A percentile compares a stretch with the other conserved stretches of the same genome.
Conservation (phyloP, 2,329 filamentous ascomycete species). For the Diaporthe sp. region DNA sequence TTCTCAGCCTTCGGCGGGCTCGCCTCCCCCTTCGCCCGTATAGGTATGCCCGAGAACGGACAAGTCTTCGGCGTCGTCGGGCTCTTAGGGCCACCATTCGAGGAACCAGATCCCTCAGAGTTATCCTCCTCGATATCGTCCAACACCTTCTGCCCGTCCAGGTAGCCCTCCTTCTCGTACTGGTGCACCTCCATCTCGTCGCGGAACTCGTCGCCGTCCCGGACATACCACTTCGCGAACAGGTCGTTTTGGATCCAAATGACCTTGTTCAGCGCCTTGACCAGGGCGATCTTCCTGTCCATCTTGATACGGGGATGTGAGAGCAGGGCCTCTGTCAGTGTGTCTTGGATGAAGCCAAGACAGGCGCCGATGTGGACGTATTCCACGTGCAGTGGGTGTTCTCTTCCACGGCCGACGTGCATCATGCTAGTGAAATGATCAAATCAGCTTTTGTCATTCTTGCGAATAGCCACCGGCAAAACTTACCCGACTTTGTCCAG, state of each 20-base stretch:
- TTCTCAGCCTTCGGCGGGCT: conserved; percentile 37
- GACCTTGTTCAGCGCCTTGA: conserved; percentile 83
- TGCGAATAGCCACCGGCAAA: neutral
- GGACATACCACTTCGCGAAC: conserved; percentile 85
- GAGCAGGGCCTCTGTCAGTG: conserved; percentile 81
- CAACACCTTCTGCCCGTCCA: conserved; percentile 73
- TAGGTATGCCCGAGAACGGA: conserved; percentile 36
- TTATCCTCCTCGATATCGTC: conserved; percentile 53
- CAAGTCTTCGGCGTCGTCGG: conserved; percentile 36
- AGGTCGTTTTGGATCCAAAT: conserved; percentile 92
- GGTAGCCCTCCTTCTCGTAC: conserved; percentile 72
- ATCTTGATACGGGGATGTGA: conserved; percentile 76
- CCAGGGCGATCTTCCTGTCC: conserved; percentile 77
- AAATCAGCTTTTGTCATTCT: neutral
- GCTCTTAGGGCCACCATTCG: conserved; percentile 36
- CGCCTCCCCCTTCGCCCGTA: conserved; percentile 35
- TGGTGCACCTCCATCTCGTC: conserved; percentile 59
- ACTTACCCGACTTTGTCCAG: conserved; percentile 83
- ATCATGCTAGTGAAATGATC: conserved; percentile 67
- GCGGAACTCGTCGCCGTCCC: conserved; percentile 73
- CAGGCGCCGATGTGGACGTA: conserved; percentile 83
- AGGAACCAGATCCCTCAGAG: neutral
- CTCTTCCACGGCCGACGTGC: conserved; percentile 81
- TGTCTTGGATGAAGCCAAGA: conserved; percentile 82
- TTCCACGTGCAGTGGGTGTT: conserved; percentile 81